Percentiles rank a stretch among this genome's conserved stretches.
phyloP scores from a whole-genome alignment of 257 asterid species.

The Penstemon davidsonii region DNA sequence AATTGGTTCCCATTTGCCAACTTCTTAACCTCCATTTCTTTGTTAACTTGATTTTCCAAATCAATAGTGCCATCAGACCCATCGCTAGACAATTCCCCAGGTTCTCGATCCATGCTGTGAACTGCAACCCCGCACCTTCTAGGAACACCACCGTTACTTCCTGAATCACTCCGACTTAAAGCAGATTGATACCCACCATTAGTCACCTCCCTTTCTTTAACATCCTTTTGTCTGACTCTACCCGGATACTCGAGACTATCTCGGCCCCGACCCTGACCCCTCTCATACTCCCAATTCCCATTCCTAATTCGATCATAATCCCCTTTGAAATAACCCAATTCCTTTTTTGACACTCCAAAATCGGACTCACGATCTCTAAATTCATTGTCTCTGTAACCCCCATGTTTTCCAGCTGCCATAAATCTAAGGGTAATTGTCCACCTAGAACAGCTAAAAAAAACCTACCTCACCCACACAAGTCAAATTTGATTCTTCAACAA shows the following conservation, averaged over 20 bases:
- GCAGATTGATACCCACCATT: slow-evolving; percentile 48
- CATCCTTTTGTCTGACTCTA: slow-evolving; percentile 58
- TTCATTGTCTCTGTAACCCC: slow-evolving; percentile 63
- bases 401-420: slow-evolving; percentile 65
- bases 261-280: slow-evolving; percentile 33
- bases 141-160: slow-evolving; percentile 42
- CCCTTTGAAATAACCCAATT: slow-evolving; percentile 43
- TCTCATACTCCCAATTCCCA: slow-evolving; percentile 42
- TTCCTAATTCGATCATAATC: slow-evolving; percentile 51
- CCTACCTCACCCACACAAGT: slow-evolving; percentile 21
- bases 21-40: slow-evolving; percentile 39
- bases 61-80: slow-evolving; percentile 72
- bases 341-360: slow-evolving; percentile 48
- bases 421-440: not conserved
- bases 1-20: slow-evolving; percentile 39
- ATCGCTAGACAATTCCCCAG: slow-evolving; percentile 87
- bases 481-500: not conserved
- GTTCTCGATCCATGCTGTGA: slow-evolving; percentile 55
- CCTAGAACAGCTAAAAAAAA: not conserved
- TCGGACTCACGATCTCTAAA: slow-evolving; percentile 60
- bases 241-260: slow-evolving; percentile 39
- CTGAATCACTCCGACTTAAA: slow-evolving; percentile 54
- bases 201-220: slow-evolving; percentile 48
- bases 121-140: slow-evolving; percentile 35
- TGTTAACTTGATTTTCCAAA: slow-evolving; percentile 34